Conservation (phyloP, 768 basidiomycete species). For the Amanita rimosa region DNA sequence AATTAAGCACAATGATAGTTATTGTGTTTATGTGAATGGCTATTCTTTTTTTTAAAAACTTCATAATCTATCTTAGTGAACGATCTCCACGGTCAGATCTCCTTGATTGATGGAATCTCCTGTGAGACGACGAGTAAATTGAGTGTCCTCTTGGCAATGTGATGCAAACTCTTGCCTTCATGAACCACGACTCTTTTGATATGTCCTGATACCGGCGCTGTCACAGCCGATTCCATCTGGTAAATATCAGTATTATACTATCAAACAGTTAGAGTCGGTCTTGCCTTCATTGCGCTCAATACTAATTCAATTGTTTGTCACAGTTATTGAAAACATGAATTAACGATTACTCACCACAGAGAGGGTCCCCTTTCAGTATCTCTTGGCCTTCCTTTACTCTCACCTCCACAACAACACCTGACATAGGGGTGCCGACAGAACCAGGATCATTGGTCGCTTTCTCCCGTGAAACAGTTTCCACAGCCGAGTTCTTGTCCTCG, state of each 20-base stretch:
- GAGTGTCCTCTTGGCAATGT: not conserved
- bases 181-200: constrained; percentile 88
- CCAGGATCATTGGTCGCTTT: constrained; percentile 90
- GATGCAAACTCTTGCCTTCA: constrained; percentile 43
- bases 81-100: constrained; percentile 84
- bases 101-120: constrained; percentile 94
- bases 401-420: constrained; percentile 96
- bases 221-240: constrained; percentile 97
- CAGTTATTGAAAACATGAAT: constrained; percentile 10
- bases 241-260: constrained; percentile 4
- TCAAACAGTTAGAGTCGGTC: constrained; percentile 12
- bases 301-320: constrained; percentile 32
- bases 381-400: constrained; percentile 96
- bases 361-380: constrained; percentile 96
- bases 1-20: too few relatives aligned
- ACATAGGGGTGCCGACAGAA: constrained; percentile 96
- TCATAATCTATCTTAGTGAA: constrained; percentile 32
- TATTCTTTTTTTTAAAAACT: not conserved
- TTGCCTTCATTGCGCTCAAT: constrained; percentile 93
- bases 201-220: constrained; percentile 93
- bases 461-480: constrained; percentile 90
- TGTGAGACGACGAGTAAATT: constrained; percentile 16
- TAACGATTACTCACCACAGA: constrained; percentile 55
- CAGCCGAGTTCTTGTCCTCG: constrained; percentile 95
- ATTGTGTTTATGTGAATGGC: not conserved